These are phyloP conservation scores for Diaporthe sp. DNA, from an alignment of 2,329 filamentous ascomycete genomes.

Conservation along the genomic window DNA sequence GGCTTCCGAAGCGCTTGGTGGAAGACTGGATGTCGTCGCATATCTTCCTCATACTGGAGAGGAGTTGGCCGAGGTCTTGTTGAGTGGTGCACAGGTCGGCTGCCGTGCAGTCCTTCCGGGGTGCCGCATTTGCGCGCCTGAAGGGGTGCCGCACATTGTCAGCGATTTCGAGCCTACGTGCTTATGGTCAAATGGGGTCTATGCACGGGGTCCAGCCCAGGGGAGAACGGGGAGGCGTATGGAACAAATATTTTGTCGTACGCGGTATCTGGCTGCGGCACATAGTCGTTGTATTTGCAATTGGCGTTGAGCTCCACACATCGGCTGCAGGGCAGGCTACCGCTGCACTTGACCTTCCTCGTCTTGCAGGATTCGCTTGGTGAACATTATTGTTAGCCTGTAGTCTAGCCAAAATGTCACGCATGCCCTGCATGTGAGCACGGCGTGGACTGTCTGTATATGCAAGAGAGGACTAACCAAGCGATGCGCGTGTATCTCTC, in stretches of 20 bases:
- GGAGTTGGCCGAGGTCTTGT: slow-evolving; percentile 13
- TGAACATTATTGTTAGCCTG: not conserved
- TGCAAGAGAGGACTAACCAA: slow-evolving; percentile 5
- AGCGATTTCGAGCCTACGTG: not conserved
- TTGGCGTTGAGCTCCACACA: slow-evolving; percentile 20
- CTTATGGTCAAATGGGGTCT: not conserved
- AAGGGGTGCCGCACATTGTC: not conserved
- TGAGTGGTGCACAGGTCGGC: slow-evolving; percentile 3
- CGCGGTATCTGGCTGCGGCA: slow-evolving; percentile 3
- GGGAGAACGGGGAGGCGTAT: not conserved
- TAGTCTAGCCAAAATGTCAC: not conserved
- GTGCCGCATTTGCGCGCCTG: slow-evolving; percentile 6
- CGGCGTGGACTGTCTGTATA: not conserved
- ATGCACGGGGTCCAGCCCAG: not conserved
- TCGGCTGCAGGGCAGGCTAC: slow-evolving; percentile 15
- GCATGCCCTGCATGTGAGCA: not conserved
- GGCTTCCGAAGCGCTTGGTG: not conserved
- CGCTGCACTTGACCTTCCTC: slow-evolving; percentile 19
- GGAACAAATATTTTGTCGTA: not conserved
- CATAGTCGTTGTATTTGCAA: slow-evolving; percentile 16
- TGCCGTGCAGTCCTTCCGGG: not conserved
- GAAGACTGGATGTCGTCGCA: slow-evolving; percentile 15
- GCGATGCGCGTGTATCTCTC: slow-evolving; percentile 16
- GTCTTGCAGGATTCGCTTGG: slow-evolving; percentile 20
- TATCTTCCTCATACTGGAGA: slow-evolving; percentile 15